Evolutionary conservation across 768 basidiomycete genomes (phyloP), one percentile per base, ranked within the genome.

Genomic region (Suillus subluteus): DNA sequence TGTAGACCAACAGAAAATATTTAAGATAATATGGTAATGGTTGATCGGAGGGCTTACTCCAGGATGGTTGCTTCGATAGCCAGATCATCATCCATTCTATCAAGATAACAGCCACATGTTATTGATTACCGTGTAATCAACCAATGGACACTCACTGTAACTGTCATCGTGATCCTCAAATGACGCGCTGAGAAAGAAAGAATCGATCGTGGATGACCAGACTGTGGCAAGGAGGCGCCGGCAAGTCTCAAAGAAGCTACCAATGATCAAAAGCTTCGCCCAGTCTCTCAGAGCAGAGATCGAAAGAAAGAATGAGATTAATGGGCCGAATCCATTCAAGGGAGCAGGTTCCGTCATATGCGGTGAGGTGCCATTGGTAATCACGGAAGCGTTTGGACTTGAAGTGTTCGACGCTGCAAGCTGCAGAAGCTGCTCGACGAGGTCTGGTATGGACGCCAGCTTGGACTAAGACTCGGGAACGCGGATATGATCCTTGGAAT

Each of bases 11-110:
- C 52, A 1, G 21, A 46, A 68, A n/a, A 65, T 46, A 30, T 46
- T 50, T 41, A 58, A 35, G 15, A 40, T 5, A 21, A 62, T 9
- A 43, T 4, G 12, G 12, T 26, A 21, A 54, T 56, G 5, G 54
- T 56, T 41, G 30, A 32, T 23, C 6, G 23, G 23, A 13, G 8
- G 35, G 77, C 86, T 71, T 67, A 84, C 82, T 77, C 88, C 88
- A 91, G n/a, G 83, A 79, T 23, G 87, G 82, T 50, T 87, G 86
- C 62, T 82, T 81, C 5, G 88, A 86, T 0, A 92, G 75, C 90
- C 91, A 92, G 48, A 82, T 76, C 83, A 91, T 84, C 71, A 92
- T 81, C 91, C 91, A 92, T 46, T 83, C 89, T 91, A 65, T 35
- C 46, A 46, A 58, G 40, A 38, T 56, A n/a, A 40, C 38, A 52